These are phyloP conservation scores for Trametes gibbosa DNA, from an alignment of 768 basidiomycete species.

Conservation along the genomic window DNA sequence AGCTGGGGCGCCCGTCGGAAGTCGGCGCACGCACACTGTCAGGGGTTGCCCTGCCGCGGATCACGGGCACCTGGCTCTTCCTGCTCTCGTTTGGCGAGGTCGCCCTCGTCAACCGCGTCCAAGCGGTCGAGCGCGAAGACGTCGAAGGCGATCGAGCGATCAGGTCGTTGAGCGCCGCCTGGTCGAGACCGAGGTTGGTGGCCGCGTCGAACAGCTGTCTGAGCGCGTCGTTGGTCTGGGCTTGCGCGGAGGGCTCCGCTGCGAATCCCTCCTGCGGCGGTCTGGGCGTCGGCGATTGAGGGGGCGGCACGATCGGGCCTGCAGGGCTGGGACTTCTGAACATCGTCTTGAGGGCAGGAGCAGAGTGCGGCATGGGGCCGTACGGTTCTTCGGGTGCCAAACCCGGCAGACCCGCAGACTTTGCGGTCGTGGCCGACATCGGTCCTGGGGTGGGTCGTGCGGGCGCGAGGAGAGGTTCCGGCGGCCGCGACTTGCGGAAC, in stretches of 20 bases:
- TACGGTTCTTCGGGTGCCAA: conserved; percentile 9
- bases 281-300: conserved; percentile 12
- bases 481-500: conserved; percentile 47
- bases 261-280: conserved; percentile 15
- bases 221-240: conserved; percentile 50
- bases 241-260: conserved; percentile 3
- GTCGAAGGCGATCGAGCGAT: conserved; percentile 70
- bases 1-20: conserved; percentile 28
- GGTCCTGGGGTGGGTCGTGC: conserved; percentile 9
- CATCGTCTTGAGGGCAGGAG: conserved; percentile 22
- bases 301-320: conserved; percentile 13
- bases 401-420: conserved; percentile 13
- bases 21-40: conserved; percentile 18
- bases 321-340: conserved; percentile 23
- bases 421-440: conserved; percentile 4
- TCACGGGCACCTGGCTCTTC: conserved; percentile 20
- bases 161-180: conserved; percentile 65
- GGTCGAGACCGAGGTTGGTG: conserved; percentile 71
- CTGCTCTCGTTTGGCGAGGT: conserved; percentile 37
- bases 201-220: conserved; percentile 77
- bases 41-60: conserved; percentile 13
- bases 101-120: conserved; percentile 43
- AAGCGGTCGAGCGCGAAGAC: conserved; percentile 52
- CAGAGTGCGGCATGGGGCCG: conserved; percentile 22
- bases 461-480: conserved; percentile 5